phyloP scores from a whole-genome alignment of 1,139 yeast genomes.

The Magnusiomyces suaveolens region DNA sequence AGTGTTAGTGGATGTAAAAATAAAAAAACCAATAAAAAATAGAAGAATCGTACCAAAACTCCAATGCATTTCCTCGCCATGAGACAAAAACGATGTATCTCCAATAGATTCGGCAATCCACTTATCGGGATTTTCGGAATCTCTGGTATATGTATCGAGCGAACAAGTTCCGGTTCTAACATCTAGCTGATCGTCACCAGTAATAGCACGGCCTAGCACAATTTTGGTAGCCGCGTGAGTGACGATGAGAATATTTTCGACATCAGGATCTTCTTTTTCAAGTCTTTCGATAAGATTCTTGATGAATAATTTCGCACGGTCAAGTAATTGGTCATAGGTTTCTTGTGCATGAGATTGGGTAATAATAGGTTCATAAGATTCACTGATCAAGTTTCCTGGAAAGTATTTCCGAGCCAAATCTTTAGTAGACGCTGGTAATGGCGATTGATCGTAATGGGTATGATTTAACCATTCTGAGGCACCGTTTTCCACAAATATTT shows the following conservation, averaged over 20 bases:
- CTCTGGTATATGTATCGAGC: slow-evolving; percentile 42
- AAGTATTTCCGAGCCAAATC: not conserved
- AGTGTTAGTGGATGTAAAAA: not conserved
- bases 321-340: slow-evolving; percentile 50
- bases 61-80: slow-evolving; percentile 91
- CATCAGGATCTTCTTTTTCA: slow-evolving; percentile 45
- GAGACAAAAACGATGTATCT: slow-evolving; percentile 49
- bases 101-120: slow-evolving; percentile 63
- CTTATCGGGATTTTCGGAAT: slow-evolving; percentile 31
- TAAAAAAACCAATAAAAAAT: not conserved
- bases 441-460: slow-evolving; percentile 17
- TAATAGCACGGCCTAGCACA: slow-evolving; percentile 61
- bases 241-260: slow-evolving; percentile 49
- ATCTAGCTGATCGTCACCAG: slow-evolving; percentile 40
- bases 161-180: slow-evolving; percentile 49
- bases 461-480: slow-evolving; percentile 37
- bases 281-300: slow-evolving; percentile 42
- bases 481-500: slow-evolving; percentile 43
- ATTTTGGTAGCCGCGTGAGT: slow-evolving; percentile 83
- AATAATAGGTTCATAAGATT: slow-evolving; percentile 37
- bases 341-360: slow-evolving; percentile 64
- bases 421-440: slow-evolving; percentile 5
- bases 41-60: slow-evolving; percentile 43
- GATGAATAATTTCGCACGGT: slow-evolving; percentile 46
- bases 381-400: slow-evolving; percentile 28